These are phyloP conservation scores for Chamaecrista fasciculata DNA, from an alignment of 306 rosid genomes.

Conservation along the genomic window DNA sequence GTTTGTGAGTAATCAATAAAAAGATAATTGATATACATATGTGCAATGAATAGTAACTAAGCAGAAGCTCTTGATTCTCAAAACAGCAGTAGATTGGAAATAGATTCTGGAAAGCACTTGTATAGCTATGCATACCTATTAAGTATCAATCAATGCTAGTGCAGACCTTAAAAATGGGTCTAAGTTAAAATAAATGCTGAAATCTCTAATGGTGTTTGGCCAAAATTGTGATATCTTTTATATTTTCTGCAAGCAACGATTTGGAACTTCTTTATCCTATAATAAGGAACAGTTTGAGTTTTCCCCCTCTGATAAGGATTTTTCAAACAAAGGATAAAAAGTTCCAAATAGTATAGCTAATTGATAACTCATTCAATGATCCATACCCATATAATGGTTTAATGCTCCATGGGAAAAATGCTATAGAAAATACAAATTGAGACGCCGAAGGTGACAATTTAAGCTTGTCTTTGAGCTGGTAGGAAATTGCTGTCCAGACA, in stretches of 20 bases:
- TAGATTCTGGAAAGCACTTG: background rate
- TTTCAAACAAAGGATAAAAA: background rate
- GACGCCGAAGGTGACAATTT: conserved; percentile 56
- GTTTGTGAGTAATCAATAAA: background rate
- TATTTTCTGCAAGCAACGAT: background rate
- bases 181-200: background rate
- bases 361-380: too few species aligned
- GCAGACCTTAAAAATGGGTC: background rate
- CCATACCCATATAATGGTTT: conserved; percentile 60
- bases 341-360: background rate
- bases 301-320: background rate
- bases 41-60: background rate
- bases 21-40: background rate
- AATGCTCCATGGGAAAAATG: conserved; percentile 64
- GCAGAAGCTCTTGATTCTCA: background rate
- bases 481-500: conserved; percentile 66
- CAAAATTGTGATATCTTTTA: background rate
- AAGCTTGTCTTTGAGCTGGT: conserved; percentile 57
- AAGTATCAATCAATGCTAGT: background rate
- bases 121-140: background rate
- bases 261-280: background rate
- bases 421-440: conserved; percentile 48
- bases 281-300: background rate
- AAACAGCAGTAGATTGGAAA: background rate
- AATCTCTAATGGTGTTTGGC: background rate